A percentile compares a stretch with the other conserved stretches of the same genome.
Evolutionary conservation across 371 early-diverging fungal genomes (phyloP).

Genomic region (Rhizopus arrhizus): DNA sequence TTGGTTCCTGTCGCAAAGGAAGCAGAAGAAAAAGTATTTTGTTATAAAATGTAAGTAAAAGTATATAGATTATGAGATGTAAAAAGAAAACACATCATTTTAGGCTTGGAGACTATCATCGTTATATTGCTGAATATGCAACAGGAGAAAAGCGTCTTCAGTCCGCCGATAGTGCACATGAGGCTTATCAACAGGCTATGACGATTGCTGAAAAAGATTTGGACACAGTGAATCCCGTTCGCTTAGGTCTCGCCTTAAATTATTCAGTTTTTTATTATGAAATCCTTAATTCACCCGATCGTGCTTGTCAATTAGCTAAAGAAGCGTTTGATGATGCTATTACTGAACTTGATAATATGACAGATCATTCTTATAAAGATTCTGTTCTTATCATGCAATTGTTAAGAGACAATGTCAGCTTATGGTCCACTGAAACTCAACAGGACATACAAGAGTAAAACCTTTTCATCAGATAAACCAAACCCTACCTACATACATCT

Average conservation of each 20-base stretch:
- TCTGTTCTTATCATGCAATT: slow-evolving; percentile 64
- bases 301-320: slow-evolving; percentile 98
- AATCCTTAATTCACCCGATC: slow-evolving; percentile 97
- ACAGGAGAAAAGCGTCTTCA: slow-evolving; percentile 85
- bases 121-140: slow-evolving; percentile 99
- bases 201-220: slow-evolving; percentile 93
- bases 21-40: slow-evolving; percentile 97
- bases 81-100: not conserved
- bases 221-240: slow-evolving; percentile 98
- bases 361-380: slow-evolving; percentile 99
- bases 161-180: slow-evolving; percentile 86
- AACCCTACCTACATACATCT: no score
- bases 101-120: slow-evolving; percentile 99
- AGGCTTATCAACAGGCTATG: slow-evolving; percentile 96
- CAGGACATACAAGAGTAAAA: slow-evolving; percentile 42
- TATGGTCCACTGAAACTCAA: slow-evolving; percentile 98
- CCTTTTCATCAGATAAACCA: no score
- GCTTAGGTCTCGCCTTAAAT: slow-evolving; percentile 99
- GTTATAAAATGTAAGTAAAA: slow-evolving; percentile 93
- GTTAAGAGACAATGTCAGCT: slow-evolving; percentile 98
- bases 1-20: slow-evolving; percentile 82
- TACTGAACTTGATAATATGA: slow-evolving; percentile 95
- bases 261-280: slow-evolving; percentile 99
- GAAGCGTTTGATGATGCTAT: slow-evolving; percentile 99
- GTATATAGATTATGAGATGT: not conserved